Base-by-base conservation (phyloP, 1,139 yeast genomes). In the Hemisphaericaspora lyxosophila region DNA sequence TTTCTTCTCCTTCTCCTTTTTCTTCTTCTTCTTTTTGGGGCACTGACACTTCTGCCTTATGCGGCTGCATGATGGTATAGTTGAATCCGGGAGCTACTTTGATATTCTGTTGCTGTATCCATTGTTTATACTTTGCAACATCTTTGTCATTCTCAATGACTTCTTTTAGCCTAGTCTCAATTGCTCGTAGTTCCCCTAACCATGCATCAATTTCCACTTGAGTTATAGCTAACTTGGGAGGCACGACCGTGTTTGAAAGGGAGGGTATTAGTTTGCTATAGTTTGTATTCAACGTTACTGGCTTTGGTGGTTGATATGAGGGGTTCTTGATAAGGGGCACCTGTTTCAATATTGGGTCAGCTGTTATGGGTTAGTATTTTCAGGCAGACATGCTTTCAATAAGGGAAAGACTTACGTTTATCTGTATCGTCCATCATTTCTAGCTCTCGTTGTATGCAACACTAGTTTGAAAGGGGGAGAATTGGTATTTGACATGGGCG, bases 321-420 rank as follows among this genome's bases (percentile, higher is more conserved):
- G 83, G 85, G 39, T 80, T 77, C 33, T 75, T 67, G 11, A 79
- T 71, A 32, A 81, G 63, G 0, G 87, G 85, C 1, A 81, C 74
- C 45, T 79, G 82, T 24, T 73, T 64, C 17, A 80, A 62, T 11
- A 73, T 44, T 0, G 75, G 68, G 46, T 78, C 82, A 27, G 78
- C 82, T 76, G 22, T 6, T 18, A 13, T 3, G 8, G 11, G 44
- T 44, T 42, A 42, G 45, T 45, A 34, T 20, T 14, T 8, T 9
- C 20, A 15, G n/a, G 13, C 11, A n/a, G 14, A 7, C 13, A 12
- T 12, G 11, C 16, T 20, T 24, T 37, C 11, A 22, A 12, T 3
- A 13, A 12, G 11, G 18, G n/a, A 7, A 6, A 4, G 24, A 49
- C 57, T 26, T 51, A 51, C 57, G 53, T 35, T 42, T 48, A 39